Percentiles rank a stretch among this genome's conserved stretches.
phyloP scores from a whole-genome alignment of 2,329 filamentous ascomycete species.

The Microcera coccophila region DNA sequence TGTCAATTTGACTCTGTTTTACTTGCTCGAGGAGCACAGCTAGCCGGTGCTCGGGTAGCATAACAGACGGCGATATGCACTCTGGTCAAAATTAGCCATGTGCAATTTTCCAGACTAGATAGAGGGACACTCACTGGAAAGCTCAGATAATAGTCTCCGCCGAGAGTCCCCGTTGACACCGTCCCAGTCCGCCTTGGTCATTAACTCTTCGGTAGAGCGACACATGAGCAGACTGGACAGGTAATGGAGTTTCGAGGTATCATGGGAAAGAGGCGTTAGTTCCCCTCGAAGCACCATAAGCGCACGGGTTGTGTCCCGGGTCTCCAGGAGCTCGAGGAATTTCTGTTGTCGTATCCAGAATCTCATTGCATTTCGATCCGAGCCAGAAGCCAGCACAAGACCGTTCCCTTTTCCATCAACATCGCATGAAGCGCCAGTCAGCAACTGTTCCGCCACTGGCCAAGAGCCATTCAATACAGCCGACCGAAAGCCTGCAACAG shows the following conservation, averaged over 20 bases:
- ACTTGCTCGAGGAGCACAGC: constrained; percentile 77
- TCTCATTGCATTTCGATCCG: constrained; percentile 74
- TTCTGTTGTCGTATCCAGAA: constrained; percentile 92
- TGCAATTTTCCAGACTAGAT: too few species aligned
- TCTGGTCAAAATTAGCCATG: constrained; percentile 41
- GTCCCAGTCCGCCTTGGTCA: constrained; percentile 76
- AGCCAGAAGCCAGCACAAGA: constrained; percentile 69
- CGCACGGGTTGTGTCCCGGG: constrained; percentile 66
- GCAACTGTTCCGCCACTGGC: constrained; percentile 76
- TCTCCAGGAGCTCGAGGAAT: constrained; percentile 84
- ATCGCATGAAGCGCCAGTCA: constrained; percentile 54
- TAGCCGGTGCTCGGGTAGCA: constrained; percentile 90
- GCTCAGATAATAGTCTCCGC: constrained; percentile 67
- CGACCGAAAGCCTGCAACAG: constrained; percentile 78
- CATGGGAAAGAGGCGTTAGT: constrained; percentile 78
- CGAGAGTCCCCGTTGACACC: constrained; percentile 73
- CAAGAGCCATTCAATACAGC: constrained; percentile 79
- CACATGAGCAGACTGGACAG: constrained; percentile 93
- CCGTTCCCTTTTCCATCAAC: constrained; percentile 46
- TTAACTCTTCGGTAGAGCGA: constrained; percentile 70
- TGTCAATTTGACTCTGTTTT: constrained; percentile 76
- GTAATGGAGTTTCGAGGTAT: constrained; percentile 72
- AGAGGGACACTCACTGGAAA: constrained; percentile 64
- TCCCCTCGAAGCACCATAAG: constrained; percentile 82
- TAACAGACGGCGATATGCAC: constrained; percentile 91